Base-by-base conservation (phyloP, 352 stramenopile genomes). In the Pythium rishiriense region DNA sequence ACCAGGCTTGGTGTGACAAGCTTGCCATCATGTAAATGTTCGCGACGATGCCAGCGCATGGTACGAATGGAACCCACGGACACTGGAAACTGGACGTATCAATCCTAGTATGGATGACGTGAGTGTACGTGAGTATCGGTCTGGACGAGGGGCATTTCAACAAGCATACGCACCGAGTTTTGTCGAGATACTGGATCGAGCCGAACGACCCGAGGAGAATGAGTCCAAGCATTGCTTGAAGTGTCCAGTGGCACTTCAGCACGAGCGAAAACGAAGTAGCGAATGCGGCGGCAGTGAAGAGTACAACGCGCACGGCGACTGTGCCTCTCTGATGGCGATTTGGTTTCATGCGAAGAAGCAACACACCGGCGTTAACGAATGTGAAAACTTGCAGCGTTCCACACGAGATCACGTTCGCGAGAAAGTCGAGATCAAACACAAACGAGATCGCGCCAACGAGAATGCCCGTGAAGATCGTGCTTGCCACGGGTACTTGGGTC, bases 401-500 rank as follows among this genome's bases (percentile, higher is more conserved):
- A 42, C 93, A 90, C 19, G 87, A 97, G 73, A 98, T 98, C 24
- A 97, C 79, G 64, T 96, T 97, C 28, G 92, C 90, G 25, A 98
- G 75, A 42, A 93, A 96, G 59, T 93, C 79, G n/a, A 98, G 71
- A 26, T 96, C 85, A 37, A 97, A 96, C 6, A 97, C 83, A 31
- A 95, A 96, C 26, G 92, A 80, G 46, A 98, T 81, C 14, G 58
- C 62, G 1, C 83, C 79, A 10, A 95, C 87, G 26, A 96, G 71
- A 12, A 90, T 46, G 41, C 90, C 90, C 4, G 92, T 97, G 55
- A 97, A 85, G 57, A 96, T 85, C n/a, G 91, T 97, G 72, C 90
- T 93, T 47, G 70, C 65, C 28, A 92, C 70, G 5, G 83, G 82
- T 14, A 93, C 84, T 19, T 87, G 79, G 1, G 81, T 95, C 39